Evolutionary conservation across 2,329 filamentous ascomycete genomes (phyloP), one percentile per base, ranked within the genome.

Genomic region (Aaosphaeria arxii): DNA sequence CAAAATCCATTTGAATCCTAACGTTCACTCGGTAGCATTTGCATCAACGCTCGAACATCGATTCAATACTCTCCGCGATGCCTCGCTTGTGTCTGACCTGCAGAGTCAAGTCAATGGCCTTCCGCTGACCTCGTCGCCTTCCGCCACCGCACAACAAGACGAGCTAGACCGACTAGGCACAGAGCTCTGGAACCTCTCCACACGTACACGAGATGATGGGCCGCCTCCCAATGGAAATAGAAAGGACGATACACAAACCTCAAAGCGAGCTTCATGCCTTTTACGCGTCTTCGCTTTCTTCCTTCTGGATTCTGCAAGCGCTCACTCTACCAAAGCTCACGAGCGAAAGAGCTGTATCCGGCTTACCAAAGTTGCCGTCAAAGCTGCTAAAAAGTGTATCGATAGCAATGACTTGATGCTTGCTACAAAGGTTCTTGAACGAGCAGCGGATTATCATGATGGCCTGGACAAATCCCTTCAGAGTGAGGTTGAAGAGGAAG

Each of bases 361-460:
- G 47, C 66, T 89, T 17, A 74, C 89, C 62, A 85, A 80, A 59
- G 71, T 89, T 55, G 85, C 84, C 7, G 71, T 95, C 48, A 88
- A 85, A 63, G 77, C 85, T 5, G 79, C 79, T 17, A 81, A 77
- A 57, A 74, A 74, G 38, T 90, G 86, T 56, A 73, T 94, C 40
- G 80, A 81, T n/a, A 70, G 74, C 4, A 64, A 71, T 4, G 78
- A 88, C 28, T 52, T 83, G 1, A 78, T 81, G 7, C 71, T 83
- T n/a, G 82, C 83, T 0, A 73, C 79, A 5, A 77, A 78, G 32
- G 77, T 84, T 0, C 73, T 95, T 40, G 82, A 86, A 57, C 83
- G 80, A 51, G 83, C 83, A 44, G 83, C 84, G 1, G 74, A 77
- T 24, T 86, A 74, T 47, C 59, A 67, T 50, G 65, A 61, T 28